Base-by-base conservation (phyloP, 2,329 filamentous ascomycete species). In the Ramularia endophylla region DNA sequence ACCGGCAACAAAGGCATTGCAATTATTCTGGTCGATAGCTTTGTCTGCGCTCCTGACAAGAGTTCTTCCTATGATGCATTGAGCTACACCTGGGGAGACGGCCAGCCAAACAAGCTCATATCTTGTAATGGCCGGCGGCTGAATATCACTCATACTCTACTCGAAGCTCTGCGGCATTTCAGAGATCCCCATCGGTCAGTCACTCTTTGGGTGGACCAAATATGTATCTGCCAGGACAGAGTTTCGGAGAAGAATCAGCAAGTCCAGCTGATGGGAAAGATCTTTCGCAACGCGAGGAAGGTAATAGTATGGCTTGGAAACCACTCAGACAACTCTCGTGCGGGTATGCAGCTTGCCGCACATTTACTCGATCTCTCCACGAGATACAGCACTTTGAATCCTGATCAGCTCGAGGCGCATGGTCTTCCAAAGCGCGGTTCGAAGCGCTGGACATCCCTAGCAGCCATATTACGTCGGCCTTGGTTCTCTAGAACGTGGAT, bases 401-500 rank as follows among this genome's bases (percentile, higher is more conserved):
- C 40, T 9, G 27, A 39, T 8, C 47, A 51, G 12, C 27, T 58
- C 5, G 50, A 56, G n/a, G 36, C 37, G n/a, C 48, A 53, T 34
- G 54, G 54, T n/a, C 46, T 59, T 3, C 58, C 56, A 9, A 44
- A 42, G 31, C 41, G 41, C 36, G 56, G 53, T 18, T 50, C 54
- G 19, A 47, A 44, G 28, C 41, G 51, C 18, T 57, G 56, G 53
- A 54, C 45, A 38, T 57, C 56, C 12, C 42, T 59, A 7, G 49
- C 51, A 4, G 50, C 48, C 8, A 46, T 59, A 3, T 40, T 60
- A 11, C 41, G 49, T n/a, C 33, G 56, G 34, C 56, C 55, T 2
- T 59, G 58, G 56, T 60, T 60, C 38, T 51, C 43, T 43, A 37
- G 54, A 11, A 57, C 55, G 6, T 61, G 57, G 58, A 46, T 60